phyloP scores from a whole-genome alignment of 139 green algal genomes.

The Tetratostichococcus sp. region DNA sequence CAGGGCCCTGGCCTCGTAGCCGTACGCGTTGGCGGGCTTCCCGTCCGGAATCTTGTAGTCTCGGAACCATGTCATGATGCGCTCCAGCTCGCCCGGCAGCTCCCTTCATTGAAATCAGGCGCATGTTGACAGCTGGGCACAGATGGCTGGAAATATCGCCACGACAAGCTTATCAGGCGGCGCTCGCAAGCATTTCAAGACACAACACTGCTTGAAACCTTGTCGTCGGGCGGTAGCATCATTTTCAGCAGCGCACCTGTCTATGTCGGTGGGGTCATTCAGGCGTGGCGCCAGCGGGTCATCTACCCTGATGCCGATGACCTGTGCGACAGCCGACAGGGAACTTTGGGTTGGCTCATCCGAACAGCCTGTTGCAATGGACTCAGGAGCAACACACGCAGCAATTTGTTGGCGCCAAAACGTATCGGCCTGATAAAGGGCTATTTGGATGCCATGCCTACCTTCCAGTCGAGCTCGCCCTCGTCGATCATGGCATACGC shows the following conservation, averaged over 20 bases:
- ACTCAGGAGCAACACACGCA: no score
- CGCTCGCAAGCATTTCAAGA: no score
- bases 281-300: conserved; percentile 76
- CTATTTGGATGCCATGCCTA: neutral
- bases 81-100: conserved; percentile 79
- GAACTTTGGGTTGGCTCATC: no score
- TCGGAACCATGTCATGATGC: conserved; percentile 84
- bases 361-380: no score
- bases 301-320: conserved; percentile 71
- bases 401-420: no score
- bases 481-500: conserved; percentile 51
- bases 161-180: no score
- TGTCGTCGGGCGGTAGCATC: no score
- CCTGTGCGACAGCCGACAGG: neutral
- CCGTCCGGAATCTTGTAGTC: conserved; percentile 93
- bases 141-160: no score
- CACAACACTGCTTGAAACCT: no score
- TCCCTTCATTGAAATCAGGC: conserved; percentile 29
- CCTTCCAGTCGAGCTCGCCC: conserved; percentile 93
- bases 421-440: no score
- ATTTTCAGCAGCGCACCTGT: conserved; percentile 42
- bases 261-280: conserved; percentile 80
- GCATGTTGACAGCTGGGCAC: no score
- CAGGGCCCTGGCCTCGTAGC: conserved; percentile 66
- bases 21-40: conserved; percentile 81